phyloP scores from a whole-genome alignment of 1,284 basidiomycete genomes.

The Mycena citricolor region DNA sequence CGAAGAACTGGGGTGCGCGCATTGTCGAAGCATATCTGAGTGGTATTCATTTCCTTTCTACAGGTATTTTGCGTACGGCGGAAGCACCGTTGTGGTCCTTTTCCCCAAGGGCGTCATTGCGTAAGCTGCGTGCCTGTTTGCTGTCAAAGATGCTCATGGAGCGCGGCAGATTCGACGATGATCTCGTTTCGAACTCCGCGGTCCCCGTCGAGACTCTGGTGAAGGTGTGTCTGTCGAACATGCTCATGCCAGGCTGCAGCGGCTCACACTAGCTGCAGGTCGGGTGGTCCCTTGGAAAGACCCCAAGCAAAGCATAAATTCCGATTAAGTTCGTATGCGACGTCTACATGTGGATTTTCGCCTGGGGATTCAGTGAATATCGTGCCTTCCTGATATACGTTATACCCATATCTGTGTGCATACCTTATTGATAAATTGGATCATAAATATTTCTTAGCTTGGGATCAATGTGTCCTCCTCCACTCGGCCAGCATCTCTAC shows the following conservation, averaged over 20 bases:
- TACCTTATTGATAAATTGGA: neutral
- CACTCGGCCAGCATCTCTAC: constrained; percentile 69
- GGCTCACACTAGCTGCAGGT: constrained; percentile 23
- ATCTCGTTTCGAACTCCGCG: constrained; percentile 60
- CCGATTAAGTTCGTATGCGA: constrained; percentile 1
- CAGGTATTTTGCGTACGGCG: constrained; percentile 66
- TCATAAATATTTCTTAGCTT: too few relatives aligned
- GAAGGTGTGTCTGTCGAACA: constrained; percentile 42
- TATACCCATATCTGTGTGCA: neutral
- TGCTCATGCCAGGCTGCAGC: constrained; percentile 39
- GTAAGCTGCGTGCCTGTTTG: constrained; percentile 32
- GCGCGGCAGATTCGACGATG: constrained; percentile 70
- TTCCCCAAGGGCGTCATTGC: constrained; percentile 60
- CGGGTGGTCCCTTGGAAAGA: constrained; percentile 28
- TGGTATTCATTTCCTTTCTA: constrained; percentile 4
- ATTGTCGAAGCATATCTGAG: neutral
- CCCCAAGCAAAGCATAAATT: constrained; percentile 14
- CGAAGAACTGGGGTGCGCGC: constrained; percentile 52
- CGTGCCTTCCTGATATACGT: too few relatives aligned
- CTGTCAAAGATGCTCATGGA: constrained; percentile 30
- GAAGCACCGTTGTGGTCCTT: constrained; percentile 66
- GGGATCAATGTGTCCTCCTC: constrained; percentile 13
- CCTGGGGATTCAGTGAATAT: too few relatives aligned
- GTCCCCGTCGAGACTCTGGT: constrained; percentile 71
- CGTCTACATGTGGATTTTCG: too few relatives aligned